Base-by-base conservation (phyloP, 306 rosid species). In the Acmispon strigosus region DNA sequence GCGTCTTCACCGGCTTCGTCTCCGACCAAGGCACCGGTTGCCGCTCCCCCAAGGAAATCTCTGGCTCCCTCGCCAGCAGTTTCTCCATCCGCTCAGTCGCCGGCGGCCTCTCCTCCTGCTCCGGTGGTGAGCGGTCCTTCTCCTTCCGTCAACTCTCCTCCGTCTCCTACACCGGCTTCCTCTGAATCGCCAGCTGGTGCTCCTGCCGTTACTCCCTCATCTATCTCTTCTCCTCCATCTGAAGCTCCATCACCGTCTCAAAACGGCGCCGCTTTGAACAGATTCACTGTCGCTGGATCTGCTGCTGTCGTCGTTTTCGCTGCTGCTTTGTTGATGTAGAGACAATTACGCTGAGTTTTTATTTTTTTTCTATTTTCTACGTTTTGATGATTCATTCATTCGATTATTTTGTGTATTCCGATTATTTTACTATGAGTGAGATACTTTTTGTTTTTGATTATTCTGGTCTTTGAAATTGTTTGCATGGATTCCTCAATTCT, bases 141-240 rank as follows among this genome's bases (percentile, higher is more conserved):
- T 64, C 80, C 85, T 14, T 69, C 87, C 53, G 36, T 17, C 57
- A 14, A 20, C 68, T 80, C 92, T 69, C 87, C 87, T 2, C 87
- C 87, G 0, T 39, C 82, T 24, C 79, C 82, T 22, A 50, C 88
- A 14, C 55, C 63, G 0, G 14, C 75, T 18, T 8, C 84, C 2
- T 7, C 83, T 8, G 62, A 2, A 0, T 48, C 88, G 0, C 82
- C 90, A 0, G 73, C 54, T 2, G 32, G n/a, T 27, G 0, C 54
- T 50, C 83, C 80, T 5, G 4, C 75, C 0, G 8, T 20, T 2
- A 22, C 85, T 78, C 90, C 92, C 2, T 42, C 86, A 0, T 47
- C 82, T 0, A 82, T 82, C 34, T 50, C 82, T 1, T 0, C 2
- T 14, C 7, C 80, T 0, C 86, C 89, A 0, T 7, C 86, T n/a